phyloP scores from a whole-genome alignment of 2,329 filamentous ascomycete genomes.

The Corynespora cassiicola region DNA sequence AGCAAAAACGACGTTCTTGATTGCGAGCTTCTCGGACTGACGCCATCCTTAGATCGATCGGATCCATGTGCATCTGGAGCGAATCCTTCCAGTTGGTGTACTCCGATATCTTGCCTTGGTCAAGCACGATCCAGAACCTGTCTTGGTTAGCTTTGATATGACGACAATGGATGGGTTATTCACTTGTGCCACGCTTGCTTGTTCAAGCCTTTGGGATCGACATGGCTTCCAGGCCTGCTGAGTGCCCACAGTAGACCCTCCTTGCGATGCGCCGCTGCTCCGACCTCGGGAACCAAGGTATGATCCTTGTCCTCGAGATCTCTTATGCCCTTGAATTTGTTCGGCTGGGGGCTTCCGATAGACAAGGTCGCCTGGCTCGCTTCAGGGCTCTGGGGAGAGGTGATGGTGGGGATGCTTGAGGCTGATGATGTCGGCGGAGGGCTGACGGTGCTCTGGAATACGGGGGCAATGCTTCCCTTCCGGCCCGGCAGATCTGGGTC shows the following conservation, averaged over 20 bases:
- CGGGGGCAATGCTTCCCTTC: conserved; percentile 39
- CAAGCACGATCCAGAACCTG: conserved; percentile 98
- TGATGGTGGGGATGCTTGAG: conserved; percentile 27
- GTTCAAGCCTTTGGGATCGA: conserved; percentile 92
- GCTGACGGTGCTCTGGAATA: conserved; percentile 42
- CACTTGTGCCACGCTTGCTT: conserved; percentile 99
- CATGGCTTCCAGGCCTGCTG: conserved; percentile 90
- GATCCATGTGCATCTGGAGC: conserved; percentile 95
- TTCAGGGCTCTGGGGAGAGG: conserved; percentile 38
- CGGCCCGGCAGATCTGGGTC: conserved; percentile 35
- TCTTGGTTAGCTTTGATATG: too few relatives aligned
- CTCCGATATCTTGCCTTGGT: conserved; percentile 94
- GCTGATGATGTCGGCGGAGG: conserved; percentile 34
- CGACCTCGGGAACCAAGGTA: conserved; percentile 53
- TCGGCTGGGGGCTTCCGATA: conserved; percentile 48
- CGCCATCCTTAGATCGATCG: conserved; percentile 95
- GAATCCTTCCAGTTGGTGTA: conserved; percentile 99
- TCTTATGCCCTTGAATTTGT: conserved; percentile 86
- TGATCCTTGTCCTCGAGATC: conserved; percentile 86
- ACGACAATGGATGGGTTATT: conserved; percentile 50
- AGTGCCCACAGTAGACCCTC: conserved; percentile 95
- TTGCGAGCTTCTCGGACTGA: conserved; percentile 95
- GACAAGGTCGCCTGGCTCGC: conserved; percentile 29
- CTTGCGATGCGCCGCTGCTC: conserved; percentile 74
- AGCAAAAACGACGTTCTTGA: conserved; percentile 93